A percentile compares a stretch with the other conserved stretches of the same genome.
phyloP scores from a whole-genome alignment of 2,329 filamentous ascomycete species.

The Aureobasidium sp. region DNA sequence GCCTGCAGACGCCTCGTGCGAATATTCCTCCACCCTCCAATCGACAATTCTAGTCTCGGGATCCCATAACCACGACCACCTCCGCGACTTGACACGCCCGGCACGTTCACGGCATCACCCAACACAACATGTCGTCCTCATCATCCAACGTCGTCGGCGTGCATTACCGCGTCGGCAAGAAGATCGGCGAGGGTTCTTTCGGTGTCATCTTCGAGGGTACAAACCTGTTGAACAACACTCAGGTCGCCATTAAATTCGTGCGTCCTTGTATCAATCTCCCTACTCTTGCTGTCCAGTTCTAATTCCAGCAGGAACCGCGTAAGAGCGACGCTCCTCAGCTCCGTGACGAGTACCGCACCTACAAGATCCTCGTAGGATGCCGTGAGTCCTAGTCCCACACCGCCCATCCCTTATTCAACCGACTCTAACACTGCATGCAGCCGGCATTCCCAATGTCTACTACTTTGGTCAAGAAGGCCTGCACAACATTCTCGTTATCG shows the following conservation, averaged over 20 bases:
- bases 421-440: constrained; percentile 40
- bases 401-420: neutral
- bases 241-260: constrained; percentile 99
- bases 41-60: neutral
- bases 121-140: constrained; percentile 10
- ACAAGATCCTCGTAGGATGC: constrained; percentile 98
- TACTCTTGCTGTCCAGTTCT: neutral
- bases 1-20: neutral
- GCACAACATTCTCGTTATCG: constrained; percentile 97
- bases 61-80: neutral
- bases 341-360: constrained; percentile 96
- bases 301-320: constrained; percentile 67
- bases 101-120: neutral
- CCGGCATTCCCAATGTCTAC: constrained; percentile 98
- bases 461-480: constrained; percentile 98
- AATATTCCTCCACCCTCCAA: neutral
- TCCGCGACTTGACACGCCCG: constrained; percentile 3
- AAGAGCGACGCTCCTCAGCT: constrained; percentile 98
- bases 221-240: constrained; percentile 97
- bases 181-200: constrained; percentile 96
- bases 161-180: constrained; percentile 97
- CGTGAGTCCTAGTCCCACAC: constrained; percentile 57
- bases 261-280: constrained; percentile 34
- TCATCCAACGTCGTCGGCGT: constrained; percentile 92
- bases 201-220: constrained; percentile 98